Evolutionary conservation across 305 asterid species (phyloP).

Genomic region (Fraxinus albicans): DNA sequence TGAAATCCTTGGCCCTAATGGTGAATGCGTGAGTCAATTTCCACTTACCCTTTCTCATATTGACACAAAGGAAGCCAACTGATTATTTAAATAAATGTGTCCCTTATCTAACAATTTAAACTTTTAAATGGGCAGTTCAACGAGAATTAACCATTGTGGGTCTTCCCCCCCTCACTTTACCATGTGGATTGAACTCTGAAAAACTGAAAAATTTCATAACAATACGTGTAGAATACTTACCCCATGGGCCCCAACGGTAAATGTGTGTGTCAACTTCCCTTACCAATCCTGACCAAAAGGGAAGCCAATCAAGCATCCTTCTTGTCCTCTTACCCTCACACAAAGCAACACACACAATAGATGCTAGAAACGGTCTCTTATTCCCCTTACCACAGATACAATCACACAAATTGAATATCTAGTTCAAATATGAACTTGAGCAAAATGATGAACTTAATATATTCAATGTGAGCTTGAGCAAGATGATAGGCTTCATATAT

Average conservation of each 20-base stretch:
- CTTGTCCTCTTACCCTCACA: neutral
- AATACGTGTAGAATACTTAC: neutral
- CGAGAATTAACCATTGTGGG: neutral
- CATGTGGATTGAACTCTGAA: neutral
- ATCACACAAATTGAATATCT: neutral
- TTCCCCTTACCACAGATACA: neutral
- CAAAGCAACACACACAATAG: neutral
- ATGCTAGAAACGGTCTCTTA: neutral
- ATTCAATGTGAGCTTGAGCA: neutral
- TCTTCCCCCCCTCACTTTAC: neutral
- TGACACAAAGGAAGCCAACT: neutral
- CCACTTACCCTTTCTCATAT: neutral
- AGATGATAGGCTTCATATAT: neutral
- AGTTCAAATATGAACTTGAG: neutral
- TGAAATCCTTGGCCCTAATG: neutral
- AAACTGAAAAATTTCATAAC: neutral
- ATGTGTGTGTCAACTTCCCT: neutral
- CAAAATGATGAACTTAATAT: neutral
- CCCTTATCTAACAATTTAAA: neutral
- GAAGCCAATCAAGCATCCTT: neutral
- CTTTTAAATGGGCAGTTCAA: neutral
- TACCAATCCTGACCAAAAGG: neutral
- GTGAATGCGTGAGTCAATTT: neutral
- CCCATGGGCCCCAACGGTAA: neutral
- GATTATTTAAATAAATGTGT: neutral